Base-by-base conservation (phyloP, 2,329 filamentous ascomycete species). In the Cladosporium velox region DNA sequence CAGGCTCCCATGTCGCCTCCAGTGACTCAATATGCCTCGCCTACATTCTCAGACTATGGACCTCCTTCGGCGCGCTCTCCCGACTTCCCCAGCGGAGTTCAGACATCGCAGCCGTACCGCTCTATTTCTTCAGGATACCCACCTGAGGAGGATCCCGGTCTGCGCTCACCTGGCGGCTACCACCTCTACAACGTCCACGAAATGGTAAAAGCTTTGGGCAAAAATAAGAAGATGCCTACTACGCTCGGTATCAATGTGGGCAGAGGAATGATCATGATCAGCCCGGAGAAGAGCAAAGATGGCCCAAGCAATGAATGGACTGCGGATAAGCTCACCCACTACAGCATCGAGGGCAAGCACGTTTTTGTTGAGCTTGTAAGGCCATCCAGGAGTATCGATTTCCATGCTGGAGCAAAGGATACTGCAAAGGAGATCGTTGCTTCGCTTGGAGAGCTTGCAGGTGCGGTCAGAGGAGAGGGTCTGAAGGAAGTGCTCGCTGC, bases 141-240 rank as follows among this genome's bases (percentile, higher is more conserved):
- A 35, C 58, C 38, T 41, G 64, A 69, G 38, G 61, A 66, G 18
- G 65, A 67, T 14, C 64, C 68, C 2, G 47, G 51, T 30, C 32
- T 61, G 18, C 67, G 65, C 34, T 89, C 90, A 1, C 91, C 91
- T 5, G 91, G 91, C 21, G 92, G 91, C 1, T 98, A 93, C 75
- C 93, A 96, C 75, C 84, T 98, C 78, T 98, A 97, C 80, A 97
- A 97, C 73, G 93, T 98, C 73, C 96, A 93, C 76, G 94, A 98
- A 79, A 97, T 97, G 91, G 88, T 97, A 4, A 94, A 93, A n/a
- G 88, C 95, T 54, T 93, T 97, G 88, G 94, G 94, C 65, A 97
- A 96, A 82, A 90, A 91, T 74, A 97, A 97, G 83, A 98, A 98
- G 81, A 95, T 97, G 91, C 93, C 94, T 1, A 97, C 93, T n/a